A percentile compares a stretch with the other conserved stretches of the same genome.
Evolutionary conservation across 2,329 filamentous ascomycete genomes (phyloP).

Genomic region (Curvularia spicifera): DNA sequence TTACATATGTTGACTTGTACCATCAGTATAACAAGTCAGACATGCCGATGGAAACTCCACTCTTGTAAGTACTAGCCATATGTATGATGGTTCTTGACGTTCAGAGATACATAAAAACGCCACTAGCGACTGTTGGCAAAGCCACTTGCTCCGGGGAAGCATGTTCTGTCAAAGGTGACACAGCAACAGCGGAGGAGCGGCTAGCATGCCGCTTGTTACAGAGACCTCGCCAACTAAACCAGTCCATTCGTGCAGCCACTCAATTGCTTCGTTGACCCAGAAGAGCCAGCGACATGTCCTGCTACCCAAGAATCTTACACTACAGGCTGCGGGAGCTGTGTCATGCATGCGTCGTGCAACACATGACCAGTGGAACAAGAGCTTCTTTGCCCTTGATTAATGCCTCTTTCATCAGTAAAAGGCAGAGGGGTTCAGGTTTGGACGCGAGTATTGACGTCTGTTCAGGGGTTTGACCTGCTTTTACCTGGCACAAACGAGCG

Average conservation of each 20-base stretch:
- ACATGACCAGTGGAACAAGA: neutral
- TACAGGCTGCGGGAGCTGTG: neutral
- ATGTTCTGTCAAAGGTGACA: neutral
- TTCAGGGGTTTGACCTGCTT: neutral
- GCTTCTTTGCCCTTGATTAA: neutral
- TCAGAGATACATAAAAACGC: neutral
- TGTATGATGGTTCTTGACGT: neutral
- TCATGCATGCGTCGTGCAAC: neutral
- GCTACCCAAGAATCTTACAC: neutral
- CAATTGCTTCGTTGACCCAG: neutral
- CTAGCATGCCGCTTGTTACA: neutral
- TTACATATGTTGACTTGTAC: neutral
- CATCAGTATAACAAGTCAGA: neutral
- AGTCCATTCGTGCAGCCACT: neutral
- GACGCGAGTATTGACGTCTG: neutral
- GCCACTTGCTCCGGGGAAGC: neutral
- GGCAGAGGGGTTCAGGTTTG: neutral
- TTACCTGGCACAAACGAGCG: neutral
- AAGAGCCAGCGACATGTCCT: neutral
- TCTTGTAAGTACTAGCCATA: neutral
- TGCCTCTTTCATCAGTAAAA: neutral
- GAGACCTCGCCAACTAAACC: neutral
- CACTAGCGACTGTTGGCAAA: neutral
- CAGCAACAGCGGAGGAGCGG: neutral
- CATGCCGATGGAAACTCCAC: neutral